phyloP scores from a whole-genome alignment of 1,284 basidiomycete genomes.

The Sporisorium iseilematis-ciliati region DNA sequence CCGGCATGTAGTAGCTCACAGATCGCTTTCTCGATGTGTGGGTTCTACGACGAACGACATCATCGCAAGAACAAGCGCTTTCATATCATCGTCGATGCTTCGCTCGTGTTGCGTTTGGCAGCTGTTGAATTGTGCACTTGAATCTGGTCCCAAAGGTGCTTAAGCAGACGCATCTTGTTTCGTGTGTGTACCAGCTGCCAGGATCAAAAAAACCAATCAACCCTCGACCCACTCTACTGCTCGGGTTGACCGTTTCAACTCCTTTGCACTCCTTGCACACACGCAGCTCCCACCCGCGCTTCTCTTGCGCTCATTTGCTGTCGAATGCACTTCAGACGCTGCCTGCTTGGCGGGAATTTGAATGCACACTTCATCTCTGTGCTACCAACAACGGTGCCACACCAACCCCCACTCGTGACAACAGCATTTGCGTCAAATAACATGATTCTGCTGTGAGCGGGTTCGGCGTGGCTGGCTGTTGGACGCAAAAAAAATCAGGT shows the following conservation, averaged over 20 bases:
- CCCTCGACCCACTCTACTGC: background rate
- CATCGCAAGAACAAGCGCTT: too few species aligned
- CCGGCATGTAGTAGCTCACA: conserved; percentile 1
- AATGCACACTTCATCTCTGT: too few species aligned
- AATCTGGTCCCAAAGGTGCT: background rate
- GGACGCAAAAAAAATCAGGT: conserved; percentile 15
- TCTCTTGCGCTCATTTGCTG: too few species aligned
- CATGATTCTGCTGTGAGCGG: too few species aligned
- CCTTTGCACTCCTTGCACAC: background rate
- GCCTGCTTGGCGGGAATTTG: too few species aligned
- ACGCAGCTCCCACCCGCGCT: too few species aligned
- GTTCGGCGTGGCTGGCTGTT: background rate
- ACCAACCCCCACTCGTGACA: too few species aligned
- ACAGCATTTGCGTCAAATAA: too few species aligned
- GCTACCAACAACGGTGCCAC: too few species aligned
- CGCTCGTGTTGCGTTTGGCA: background rate
- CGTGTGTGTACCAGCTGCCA: background rate
- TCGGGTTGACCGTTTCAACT: background rate
- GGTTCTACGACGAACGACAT: too few species aligned
- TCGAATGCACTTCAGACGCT: too few species aligned
- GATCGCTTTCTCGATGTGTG: background rate
- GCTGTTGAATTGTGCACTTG: conserved; percentile 9
- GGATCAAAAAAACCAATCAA: background rate
- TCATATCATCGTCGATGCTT: background rate
- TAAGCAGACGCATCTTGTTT: conserved; percentile 6